Evolutionary conservation across 805 yeast genomes (phyloP), one percentile per base, ranked within the genome.

Genomic region (Naumovozyma baii): DNA sequence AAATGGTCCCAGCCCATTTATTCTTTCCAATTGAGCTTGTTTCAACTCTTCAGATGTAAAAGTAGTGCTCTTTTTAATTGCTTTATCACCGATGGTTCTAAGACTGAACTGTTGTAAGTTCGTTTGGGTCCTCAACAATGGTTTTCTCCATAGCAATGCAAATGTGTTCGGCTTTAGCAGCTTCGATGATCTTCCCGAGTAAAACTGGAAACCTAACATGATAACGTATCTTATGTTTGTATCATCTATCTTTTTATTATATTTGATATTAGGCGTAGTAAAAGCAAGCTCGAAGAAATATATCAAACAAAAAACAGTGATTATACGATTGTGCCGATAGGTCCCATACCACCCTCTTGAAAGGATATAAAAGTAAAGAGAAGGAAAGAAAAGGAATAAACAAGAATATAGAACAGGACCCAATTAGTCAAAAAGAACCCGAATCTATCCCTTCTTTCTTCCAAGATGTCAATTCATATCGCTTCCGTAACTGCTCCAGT

Each of bases 401-500:
- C n/a, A n/a, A n/a, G n/a, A n/a, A n/a, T n/a, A n/a, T n/a, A n/a
- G n/a, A n/a, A n/a, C n/a, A n/a, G n/a, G n/a, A n/a, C n/a, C n/a
- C n/a, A n/a, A n/a, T n/a, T n/a, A n/a, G n/a, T n/a, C n/a, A n/a
- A n/a, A n/a, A n/a, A n/a, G n/a, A n/a, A n/a, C n/a, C n/a, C n/a
- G n/a, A n/a, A n/a, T n/a, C n/a, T n/a, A n/a, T n/a, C n/a, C 26
- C 10, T 7, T 22, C 10, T 7, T 10, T 10, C 7, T 7, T 22
- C 10, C 7, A 41, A 25, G 16, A 75, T 76, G 80, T 43, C 70
- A 8, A 66, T 83, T 30, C 74, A 74, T 62, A 63, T 76, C 34
- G 92, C 95, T 8, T 78, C 95, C 3, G 79, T 83, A 36, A 86
- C 96, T 33, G 97, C 98, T 2, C 98, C 98, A 13, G 98, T 90